Conservation (phyloP, 164 flowering plant species). For the Magnolia kwangsiensis region DNA sequence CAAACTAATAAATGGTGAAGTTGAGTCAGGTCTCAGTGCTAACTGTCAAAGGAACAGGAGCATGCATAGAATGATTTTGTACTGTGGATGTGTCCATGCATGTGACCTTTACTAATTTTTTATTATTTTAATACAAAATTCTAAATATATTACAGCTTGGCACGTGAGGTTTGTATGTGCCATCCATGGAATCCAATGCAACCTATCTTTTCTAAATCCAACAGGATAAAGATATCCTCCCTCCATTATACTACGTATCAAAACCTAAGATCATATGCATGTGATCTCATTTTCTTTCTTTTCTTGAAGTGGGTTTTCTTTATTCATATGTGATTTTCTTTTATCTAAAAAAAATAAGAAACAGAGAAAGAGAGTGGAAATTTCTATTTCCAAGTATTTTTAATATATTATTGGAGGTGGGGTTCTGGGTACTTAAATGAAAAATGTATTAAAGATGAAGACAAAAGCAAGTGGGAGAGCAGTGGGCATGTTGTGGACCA, state of each 20-base stretch:
- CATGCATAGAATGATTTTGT: neutral
- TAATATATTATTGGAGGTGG: neutral
- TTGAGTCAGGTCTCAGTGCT: too few species aligned
- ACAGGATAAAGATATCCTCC: neutral
- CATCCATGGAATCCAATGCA: neutral
- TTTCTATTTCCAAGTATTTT: neutral
- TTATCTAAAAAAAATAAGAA: too few species aligned
- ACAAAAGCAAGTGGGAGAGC: neutral
- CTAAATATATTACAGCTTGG: neutral
- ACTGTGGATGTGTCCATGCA: neutral
- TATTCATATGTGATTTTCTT: too few species aligned
- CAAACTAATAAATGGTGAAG: too few species aligned
- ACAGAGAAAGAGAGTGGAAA: too few species aligned
- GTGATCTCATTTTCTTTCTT: neutral
- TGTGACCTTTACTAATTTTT: neutral
- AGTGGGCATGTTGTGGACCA: conserved; percentile 4
- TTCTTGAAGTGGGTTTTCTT: neutral
- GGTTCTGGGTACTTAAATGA: neutral
- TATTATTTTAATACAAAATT: neutral
- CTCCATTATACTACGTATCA: neutral
- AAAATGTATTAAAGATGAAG: neutral
- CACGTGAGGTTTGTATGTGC: neutral
- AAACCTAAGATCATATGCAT: neutral
- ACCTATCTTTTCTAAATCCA: neutral
- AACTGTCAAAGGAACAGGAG: too few species aligned